These are phyloP conservation scores for Cyanidioschyzon merolae DNA, from an alignment of 23 red algal species.

Conservation along the genomic window DNA sequence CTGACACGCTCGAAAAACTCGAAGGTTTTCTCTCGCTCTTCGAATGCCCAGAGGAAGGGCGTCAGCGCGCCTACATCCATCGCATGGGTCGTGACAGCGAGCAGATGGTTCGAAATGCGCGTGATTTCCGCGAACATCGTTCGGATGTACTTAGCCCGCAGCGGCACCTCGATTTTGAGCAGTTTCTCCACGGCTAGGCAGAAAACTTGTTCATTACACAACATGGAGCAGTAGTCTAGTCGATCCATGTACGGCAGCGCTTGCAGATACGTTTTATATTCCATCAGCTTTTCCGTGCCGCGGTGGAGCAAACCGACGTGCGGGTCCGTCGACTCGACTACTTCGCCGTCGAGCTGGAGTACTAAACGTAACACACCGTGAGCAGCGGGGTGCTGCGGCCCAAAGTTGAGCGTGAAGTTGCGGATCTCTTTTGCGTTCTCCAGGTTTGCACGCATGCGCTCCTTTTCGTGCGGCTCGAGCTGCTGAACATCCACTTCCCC, in stretches of 20 bases:
- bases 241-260: slow-evolving; percentile 98
- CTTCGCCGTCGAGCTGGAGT: slow-evolving; percentile 83
- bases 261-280: slow-evolving; percentile 96
- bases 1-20: slow-evolving; percentile 98
- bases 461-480: slow-evolving; percentile 44
- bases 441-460: slow-evolving; percentile 53
- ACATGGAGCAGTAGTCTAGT: slow-evolving; percentile 97
- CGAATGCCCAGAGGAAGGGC: slow-evolving; percentile 98
- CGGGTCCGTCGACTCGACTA: slow-evolving; percentile 75
- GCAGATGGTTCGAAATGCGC: slow-evolving; percentile 89
- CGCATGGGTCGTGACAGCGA: slow-evolving; percentile 82
- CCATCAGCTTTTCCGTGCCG: slow-evolving; percentile 98
- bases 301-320: slow-evolving; percentile 94
- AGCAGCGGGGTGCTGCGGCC: slow-evolving; percentile 96
- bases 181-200: slow-evolving; percentile 98
- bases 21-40: slow-evolving; percentile 96
- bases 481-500: slow-evolving; percentile 10
- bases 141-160: slow-evolving; percentile 90
- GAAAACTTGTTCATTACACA: slow-evolving; percentile 96
- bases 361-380: slow-evolving; percentile 97
- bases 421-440: slow-evolving; percentile 71
- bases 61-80: slow-evolving; percentile 99
- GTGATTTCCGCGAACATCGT: slow-evolving; percentile 97
- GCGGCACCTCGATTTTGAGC: slow-evolving; percentile 77
- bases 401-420: slow-evolving; percentile 96